Base-by-base conservation (phyloP, 305 asterid species). In the Fraxinus sp. region DNA sequence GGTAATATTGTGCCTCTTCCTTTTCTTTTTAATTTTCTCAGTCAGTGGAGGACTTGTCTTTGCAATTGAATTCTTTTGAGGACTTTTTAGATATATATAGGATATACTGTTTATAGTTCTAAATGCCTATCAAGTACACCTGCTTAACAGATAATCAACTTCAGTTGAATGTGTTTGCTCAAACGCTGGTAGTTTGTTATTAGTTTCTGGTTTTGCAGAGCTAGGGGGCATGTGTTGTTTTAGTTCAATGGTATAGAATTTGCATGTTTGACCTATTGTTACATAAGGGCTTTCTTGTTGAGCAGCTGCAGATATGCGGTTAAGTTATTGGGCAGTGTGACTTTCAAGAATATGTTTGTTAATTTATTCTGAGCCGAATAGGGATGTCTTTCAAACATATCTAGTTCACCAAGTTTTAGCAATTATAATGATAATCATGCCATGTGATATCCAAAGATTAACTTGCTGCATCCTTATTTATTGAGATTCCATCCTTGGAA, bases 1-100 rank as follows among this genome's bases (percentile, higher is more conserved):
- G 95, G 98, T 92, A 88, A 81, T 76, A 26, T 75, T 55, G 64
- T 83, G 79, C 9, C 33, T 64, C 74, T 49, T 62, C 71, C n/a
- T 79, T 22, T 39, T 20, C 59, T 75, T 59, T 16, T 4, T 77
- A 62, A 30, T 11, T 52, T 24, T 64, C 18, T 74, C 20, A 14
- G 32, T 72, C 28, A 2, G 13, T 44, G 39, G 37, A 39, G 11
- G 46, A 7, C 55, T 73, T 28, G 24, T 39, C 52, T 26, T 28
- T 52, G 30, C 6, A 16, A 3, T 41, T 13, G 5, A 7, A 37
- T 30, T 74, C 46, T 35, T 13, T 13, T 32, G 24, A 78, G 10
- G 36, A 55, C 7, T 9, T 57, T 64, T 39, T 64, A 64, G 52
- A 39, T 39, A 18, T 37, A n/a, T 57, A 18, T 16, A 5, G 24